Evolutionary conservation across 192 early-diverging fungal species (phyloP).

Genomic region (Chytriomyces hyalinus): DNA sequence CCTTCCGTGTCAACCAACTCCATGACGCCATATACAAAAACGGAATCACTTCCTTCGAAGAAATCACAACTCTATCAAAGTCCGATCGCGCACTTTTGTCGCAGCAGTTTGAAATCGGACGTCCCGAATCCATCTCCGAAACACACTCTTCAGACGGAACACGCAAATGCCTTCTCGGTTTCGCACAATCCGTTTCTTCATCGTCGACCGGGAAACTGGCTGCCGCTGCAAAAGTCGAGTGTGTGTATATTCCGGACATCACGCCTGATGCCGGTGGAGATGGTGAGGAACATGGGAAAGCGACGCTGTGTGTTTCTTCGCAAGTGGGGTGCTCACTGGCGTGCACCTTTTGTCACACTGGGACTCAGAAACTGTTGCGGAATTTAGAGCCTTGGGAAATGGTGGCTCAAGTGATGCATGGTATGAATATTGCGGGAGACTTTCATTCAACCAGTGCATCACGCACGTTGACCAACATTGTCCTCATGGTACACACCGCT

Average conservation of each 20-base stretch:
- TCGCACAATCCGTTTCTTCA: constrained; percentile 13
- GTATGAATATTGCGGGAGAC: constrained; percentile 39
- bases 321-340: constrained; percentile 87
- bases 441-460: constrained; percentile 49
- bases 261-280: neutral
- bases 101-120: constrained; percentile 54
- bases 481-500: constrained; percentile 69
- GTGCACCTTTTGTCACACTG: constrained; percentile 90
- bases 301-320: constrained; percentile 80
- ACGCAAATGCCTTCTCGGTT: constrained; percentile 51
- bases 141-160: constrained; percentile 47
- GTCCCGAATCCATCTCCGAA: constrained; percentile 5
- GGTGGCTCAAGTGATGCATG: constrained; percentile 51
- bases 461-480: constrained; percentile 76
- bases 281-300: constrained; percentile 36
- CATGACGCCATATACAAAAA: constrained; percentile 39
- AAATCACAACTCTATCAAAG: constrained; percentile 70
- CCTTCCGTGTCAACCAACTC: constrained; percentile 28
- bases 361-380: constrained; percentile 81
- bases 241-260: constrained; percentile 28
- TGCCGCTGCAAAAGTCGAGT: constrained; percentile 22
- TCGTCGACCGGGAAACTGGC: neutral
- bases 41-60: constrained; percentile 67
- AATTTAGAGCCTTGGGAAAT: constrained; percentile 77
- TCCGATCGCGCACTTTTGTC: constrained; percentile 55